Evolutionary conservation across 495 filamentous ascomycete genomes (phyloP), one percentile per base, ranked within the genome.

Genomic region (Amorphotheca resinae): DNA sequence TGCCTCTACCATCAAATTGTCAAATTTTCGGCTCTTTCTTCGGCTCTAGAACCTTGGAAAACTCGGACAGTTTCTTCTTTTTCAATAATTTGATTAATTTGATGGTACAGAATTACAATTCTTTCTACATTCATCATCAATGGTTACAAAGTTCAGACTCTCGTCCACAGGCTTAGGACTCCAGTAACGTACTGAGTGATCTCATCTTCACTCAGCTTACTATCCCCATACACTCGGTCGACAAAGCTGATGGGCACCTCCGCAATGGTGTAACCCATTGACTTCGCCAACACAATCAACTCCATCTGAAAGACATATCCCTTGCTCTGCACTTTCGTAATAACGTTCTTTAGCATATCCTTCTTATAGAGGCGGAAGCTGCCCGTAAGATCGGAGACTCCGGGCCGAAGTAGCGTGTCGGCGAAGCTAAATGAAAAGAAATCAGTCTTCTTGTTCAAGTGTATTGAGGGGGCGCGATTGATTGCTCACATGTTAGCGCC

Each of bases 231-330:
- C 30, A 98, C 66, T 30, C 91, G 77, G 61, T 98, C 91, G 31
- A 98, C 91, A 63, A 98, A 98, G 25, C 77, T 82, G 53, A 98
- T 98, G 4, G 91, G 91, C 45, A 91, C 87, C 70, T 96, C 91
- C 11, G 80, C 82, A 22, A 98, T 85, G 42, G 70, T 80, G 63
- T 72, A 91, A 1, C 88, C 87, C 81, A 91, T 85, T 11, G 81
- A 83, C 71, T 93, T 94, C 31, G 91, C 91, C 39, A 89, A 73
- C 3, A 93, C 85, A 54, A 72, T 72, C 53, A 75, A 62, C 70
- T 95, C 91, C 91, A 98, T 96, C 76, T 98, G 91, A 71, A 96
- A 96, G 20, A 84, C 89, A 59, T 95, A 98, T 12, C 91, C 91
- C 62, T 95, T 88, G 53, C 84, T 89, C 65, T 93, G 79, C 31